Evolutionary conservation across 768 basidiomycete species (phyloP), one percentile per base, ranked within the genome.

Genomic region (Dictyophora rubrovolvata): DNA sequence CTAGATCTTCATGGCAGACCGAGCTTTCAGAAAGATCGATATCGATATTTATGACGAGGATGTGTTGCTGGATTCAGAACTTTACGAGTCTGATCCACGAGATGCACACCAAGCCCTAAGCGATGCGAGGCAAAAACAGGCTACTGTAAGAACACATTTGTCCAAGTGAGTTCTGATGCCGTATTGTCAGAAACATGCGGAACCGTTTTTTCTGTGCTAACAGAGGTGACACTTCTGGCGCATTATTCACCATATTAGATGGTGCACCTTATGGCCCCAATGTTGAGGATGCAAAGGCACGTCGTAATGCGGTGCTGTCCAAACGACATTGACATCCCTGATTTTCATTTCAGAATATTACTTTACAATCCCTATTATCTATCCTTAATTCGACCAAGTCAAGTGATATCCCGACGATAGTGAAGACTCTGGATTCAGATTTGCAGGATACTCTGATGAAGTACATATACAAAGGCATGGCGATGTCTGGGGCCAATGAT

Each of bases 381-480:
- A 90, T 98, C 63, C 81, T 97, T 62, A 97, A 96, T 77, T 93
- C 89, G 59, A 96, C 93, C 12, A 92, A 95, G 69, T 75, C 92
- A 5, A 79, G 89, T 1, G 94, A 97, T 62, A 91, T 97, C 62
- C 77, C 86, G 2, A 73, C 73, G 22, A 82, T 88, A 53, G 78
- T 96, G 69, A 87, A 85, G 66, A 70, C 77, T 0, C 78, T 97
- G 33, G 79, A 85, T 2, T 79, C 79, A 64, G 86, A 89, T 54
- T 74, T 79, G 48, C 90, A 93, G 67, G 95, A 96, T 67, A 89
- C 86, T 34, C 78, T 97, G 56, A 98, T 96, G 95, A 95, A 94
- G 69, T 98, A 95, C 68, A 75, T 98, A 16, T 98, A 97, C 81
- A 98, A 98, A 74, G 94, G 91, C 16, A 97, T 96, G 94, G 81